These are phyloP conservation scores for Ascochyta clinopodiicola DNA, from an alignment of 2,329 filamentous ascomycete species.

Conservation along the genomic window DNA sequence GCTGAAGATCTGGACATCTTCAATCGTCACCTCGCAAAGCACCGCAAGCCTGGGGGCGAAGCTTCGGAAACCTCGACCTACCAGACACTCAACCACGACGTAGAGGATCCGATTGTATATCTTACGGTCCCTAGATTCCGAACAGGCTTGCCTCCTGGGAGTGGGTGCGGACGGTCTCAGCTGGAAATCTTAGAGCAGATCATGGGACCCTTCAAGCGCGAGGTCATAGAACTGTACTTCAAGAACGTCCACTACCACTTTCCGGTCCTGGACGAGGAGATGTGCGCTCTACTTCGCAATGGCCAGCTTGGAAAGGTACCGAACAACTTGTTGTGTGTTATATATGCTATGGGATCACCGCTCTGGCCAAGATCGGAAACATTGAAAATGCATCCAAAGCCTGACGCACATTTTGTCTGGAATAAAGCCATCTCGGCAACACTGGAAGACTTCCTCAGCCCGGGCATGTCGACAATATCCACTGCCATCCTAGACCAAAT, in stretches of 20 bases:
- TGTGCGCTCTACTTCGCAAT: conserved; percentile 42
- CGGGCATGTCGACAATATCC: conserved; percentile 50
- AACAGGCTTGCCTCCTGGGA: conserved; percentile 50
- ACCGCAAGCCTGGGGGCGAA: conserved; percentile 32
- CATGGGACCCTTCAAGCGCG: conserved; percentile 46
- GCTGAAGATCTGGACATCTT: conserved; percentile 52
- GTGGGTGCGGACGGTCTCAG: conserved; percentile 47
- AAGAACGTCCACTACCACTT: conserved; percentile 47
- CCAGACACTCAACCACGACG: conserved; percentile 57
- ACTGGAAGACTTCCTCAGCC: conserved; percentile 53
- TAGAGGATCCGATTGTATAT: conserved; percentile 50
- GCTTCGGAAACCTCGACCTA: conserved; percentile 50
- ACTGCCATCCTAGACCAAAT: conserved; percentile 51
- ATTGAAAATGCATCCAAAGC: conserved; percentile 45
- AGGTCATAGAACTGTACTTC: conserved; percentile 57
- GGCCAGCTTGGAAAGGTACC: conserved; percentile 46
- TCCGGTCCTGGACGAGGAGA: conserved; percentile 50
- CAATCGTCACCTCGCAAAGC: conserved; percentile 48
- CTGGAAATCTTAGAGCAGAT: conserved; percentile 52
- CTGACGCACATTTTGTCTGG: conserved; percentile 50
- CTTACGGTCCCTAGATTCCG: conserved; percentile 58
- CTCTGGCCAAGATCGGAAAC: conserved; percentile 48
- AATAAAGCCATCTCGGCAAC: conserved; percentile 52
- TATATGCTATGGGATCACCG: conserved; percentile 48
- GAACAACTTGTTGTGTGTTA: conserved; percentile 48